Percentiles rank a stretch among this genome's conserved stretches.
Evolutionary conservation across 192 early-diverging fungal genomes (phyloP).

Genomic region (Coemansia sp.): DNA sequence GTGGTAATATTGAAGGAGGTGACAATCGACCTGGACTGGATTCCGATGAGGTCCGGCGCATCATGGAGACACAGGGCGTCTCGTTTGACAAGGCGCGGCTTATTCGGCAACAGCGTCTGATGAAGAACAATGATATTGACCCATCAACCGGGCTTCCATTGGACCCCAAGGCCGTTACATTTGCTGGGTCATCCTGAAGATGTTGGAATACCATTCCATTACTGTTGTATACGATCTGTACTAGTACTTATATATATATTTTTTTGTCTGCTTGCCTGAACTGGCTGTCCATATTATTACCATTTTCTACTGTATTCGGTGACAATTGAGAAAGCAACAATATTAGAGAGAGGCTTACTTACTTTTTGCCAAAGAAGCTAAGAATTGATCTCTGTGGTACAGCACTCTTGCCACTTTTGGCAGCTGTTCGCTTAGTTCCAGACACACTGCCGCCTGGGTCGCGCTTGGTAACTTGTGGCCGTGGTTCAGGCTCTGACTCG

Average conservation of each 20-base stretch:
- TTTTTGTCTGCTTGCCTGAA: background rate
- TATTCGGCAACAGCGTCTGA: slow-evolving; percentile 46
- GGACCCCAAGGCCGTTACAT: slow-evolving; percentile 52
- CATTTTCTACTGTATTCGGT: background rate
- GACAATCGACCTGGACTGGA: slow-evolving; percentile 48
- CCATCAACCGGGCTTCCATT: slow-evolving; percentile 46
- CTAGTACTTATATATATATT: background rate
- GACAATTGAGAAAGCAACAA: background rate
- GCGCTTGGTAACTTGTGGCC: slow-evolving; percentile 1
- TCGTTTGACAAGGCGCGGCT: slow-evolving; percentile 54
- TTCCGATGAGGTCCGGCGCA: slow-evolving; percentile 42
- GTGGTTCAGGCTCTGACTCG: slow-evolving; percentile 29
- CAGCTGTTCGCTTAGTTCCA: background rate
- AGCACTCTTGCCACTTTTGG: slow-evolving; percentile 16
- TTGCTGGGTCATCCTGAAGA: slow-evolving; percentile 12
- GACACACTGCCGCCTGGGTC: background rate
- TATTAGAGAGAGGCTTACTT: background rate
- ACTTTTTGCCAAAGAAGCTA: slow-evolving; percentile 51
- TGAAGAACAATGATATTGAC: slow-evolving; percentile 46
- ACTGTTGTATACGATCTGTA: background rate
- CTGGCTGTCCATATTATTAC: background rate
- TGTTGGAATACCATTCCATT: background rate
- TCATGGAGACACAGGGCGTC: slow-evolving; percentile 44
- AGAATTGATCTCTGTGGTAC: slow-evolving; percentile 41
- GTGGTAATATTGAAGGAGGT: slow-evolving; percentile 39